Percentiles rank a stretch among this genome's conserved stretches.
These are phyloP conservation scores for Diplocarpon rosae DNA, from an alignment of 2,329 filamentous ascomycete genomes.

Conservation along the genomic window DNA sequence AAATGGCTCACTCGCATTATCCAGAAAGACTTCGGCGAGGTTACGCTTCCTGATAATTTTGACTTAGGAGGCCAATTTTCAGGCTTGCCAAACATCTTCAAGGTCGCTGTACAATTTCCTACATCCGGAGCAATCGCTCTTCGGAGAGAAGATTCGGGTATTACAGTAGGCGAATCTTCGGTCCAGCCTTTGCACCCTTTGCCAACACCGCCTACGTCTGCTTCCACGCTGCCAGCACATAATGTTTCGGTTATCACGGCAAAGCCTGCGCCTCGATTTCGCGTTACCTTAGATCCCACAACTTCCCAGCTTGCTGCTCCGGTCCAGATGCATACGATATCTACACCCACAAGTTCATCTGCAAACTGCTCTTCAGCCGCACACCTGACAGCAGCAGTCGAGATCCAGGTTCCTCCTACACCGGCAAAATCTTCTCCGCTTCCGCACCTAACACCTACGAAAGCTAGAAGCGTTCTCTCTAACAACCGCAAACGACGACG, in stretches of 20 bases:
- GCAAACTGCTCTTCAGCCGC: not conserved
- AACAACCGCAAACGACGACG: not conserved
- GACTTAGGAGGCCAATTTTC: conserved; percentile 45
- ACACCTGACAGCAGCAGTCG: not conserved
- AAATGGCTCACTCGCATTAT: conserved; percentile 83
- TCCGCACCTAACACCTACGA: not conserved
- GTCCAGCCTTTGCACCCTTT: not conserved
- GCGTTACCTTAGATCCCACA: not conserved
- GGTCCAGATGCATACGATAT: too few relatives aligned
- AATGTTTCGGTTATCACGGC: not conserved
- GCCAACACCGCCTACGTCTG: conserved; percentile 3
- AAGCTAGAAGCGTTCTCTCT: not conserved
- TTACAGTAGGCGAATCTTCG: conserved; percentile 5
- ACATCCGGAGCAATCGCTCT: conserved; percentile 36
- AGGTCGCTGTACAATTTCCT: conserved; percentile 57
- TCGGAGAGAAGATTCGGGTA: conserved; percentile 10
- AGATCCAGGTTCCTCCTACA: not conserved
- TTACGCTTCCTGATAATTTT: conserved; percentile 43
- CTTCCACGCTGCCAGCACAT: not conserved
- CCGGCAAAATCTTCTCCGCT: not conserved
- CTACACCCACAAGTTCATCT: not conserved
- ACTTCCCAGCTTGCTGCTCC: not conserved
- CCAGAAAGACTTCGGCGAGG: conserved; percentile 62
- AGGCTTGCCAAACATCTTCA: conserved; percentile 56
- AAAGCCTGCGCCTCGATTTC: not conserved